phyloP scores from a whole-genome alignment of 768 basidiomycete species.

The Pholiota molesta region DNA sequence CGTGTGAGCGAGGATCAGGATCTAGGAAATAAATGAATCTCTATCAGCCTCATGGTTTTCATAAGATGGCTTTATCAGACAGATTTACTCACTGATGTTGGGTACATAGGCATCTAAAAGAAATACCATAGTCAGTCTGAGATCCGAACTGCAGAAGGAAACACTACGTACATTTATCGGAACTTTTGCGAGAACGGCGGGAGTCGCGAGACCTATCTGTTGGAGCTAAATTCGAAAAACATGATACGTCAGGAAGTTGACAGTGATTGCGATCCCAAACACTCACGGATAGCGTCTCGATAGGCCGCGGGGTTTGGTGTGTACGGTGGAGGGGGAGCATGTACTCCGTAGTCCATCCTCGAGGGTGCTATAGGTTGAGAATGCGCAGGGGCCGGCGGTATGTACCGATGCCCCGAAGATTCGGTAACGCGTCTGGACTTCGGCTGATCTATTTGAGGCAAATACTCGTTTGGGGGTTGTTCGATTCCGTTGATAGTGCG shows the following conservation, averaged over 20 bases:
- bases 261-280: not conserved
- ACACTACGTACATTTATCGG: constrained; percentile 23
- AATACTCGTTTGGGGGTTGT: constrained; percentile 37
- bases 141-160: constrained; percentile 1
- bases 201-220: constrained; percentile 17
- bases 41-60: constrained; percentile 11
- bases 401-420: constrained; percentile 19
- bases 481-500: constrained; percentile 72
- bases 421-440: constrained; percentile 20
- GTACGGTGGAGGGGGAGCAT: constrained; percentile 29
- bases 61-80: constrained; percentile 3
- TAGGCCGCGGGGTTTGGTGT: constrained; percentile 18
- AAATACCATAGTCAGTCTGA: constrained; percentile 8
- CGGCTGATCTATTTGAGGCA: constrained; percentile 22
- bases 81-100: constrained; percentile 13
- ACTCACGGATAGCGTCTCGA: constrained; percentile 26
- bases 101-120: constrained; percentile 18
- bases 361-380: constrained; percentile 18
- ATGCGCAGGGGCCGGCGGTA: constrained; percentile 17
- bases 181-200: constrained; percentile 21
- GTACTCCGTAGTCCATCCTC: constrained; percentile 21
- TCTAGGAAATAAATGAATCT: constrained; percentile 11
- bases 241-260: constrained; percentile 7
- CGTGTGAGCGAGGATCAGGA: constrained; percentile 15
- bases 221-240: constrained; percentile 14